These are phyloP conservation scores for Galerina marginata DNA, from an alignment of 768 basidiomycete species.

Conservation along the genomic window DNA sequence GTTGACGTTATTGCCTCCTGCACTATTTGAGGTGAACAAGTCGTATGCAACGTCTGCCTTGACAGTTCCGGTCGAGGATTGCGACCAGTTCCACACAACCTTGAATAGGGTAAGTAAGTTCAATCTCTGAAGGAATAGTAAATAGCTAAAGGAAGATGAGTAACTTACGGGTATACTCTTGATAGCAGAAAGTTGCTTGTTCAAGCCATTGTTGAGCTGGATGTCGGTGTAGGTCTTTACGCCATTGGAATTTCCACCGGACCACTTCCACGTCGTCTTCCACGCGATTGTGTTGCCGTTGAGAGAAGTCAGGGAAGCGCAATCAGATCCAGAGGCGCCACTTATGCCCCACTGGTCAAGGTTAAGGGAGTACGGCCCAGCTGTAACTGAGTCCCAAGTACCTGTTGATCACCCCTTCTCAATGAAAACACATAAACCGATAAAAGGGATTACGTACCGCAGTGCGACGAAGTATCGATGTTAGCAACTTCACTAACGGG, in stretches of 20 bases:
- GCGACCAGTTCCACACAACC: constrained; percentile 65
- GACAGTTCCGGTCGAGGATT: constrained; percentile 40
- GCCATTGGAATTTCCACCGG: constrained; percentile 41
- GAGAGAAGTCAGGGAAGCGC: constrained; percentile 51
- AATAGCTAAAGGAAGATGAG: background rate
- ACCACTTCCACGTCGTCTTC: constrained; percentile 61
- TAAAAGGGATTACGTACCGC: constrained; percentile 31
- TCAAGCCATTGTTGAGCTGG: constrained; percentile 52
- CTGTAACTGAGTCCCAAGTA: constrained; percentile 55
- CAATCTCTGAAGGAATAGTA: background rate
- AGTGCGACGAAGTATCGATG: constrained; percentile 44
- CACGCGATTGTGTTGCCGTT: constrained; percentile 50
- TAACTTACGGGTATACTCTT: constrained; percentile 56
- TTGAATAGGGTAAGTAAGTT: constrained; percentile 21
- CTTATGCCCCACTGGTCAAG: constrained; percentile 52
- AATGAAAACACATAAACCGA: background rate
- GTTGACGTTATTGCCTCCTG: constrained; percentile 53
- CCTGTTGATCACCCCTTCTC: constrained; percentile 31
- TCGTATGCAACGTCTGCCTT: constrained; percentile 67
- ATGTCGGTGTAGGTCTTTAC: constrained; percentile 71
- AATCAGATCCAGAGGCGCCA: constrained; percentile 56
- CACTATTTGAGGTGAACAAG: constrained; percentile 59
- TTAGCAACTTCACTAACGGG: constrained; percentile 27
- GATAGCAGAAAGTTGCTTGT: constrained; percentile 60
- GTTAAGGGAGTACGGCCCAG: constrained; percentile 53